Conservation (phyloP, 169 alveolate species). For the Cryptosporidium bovis region DNA sequence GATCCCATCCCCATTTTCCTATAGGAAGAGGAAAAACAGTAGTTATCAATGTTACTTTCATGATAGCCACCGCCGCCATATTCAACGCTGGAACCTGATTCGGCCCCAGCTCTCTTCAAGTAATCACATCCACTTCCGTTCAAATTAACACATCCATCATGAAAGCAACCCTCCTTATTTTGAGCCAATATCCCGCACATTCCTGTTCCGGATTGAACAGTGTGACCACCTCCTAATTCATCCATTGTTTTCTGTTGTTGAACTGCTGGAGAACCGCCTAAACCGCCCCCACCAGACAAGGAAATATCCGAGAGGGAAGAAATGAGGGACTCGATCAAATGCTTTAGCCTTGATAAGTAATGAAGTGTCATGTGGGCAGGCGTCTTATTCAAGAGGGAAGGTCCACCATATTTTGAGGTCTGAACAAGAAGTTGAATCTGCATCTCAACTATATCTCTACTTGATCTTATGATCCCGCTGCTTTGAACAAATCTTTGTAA, state of each 20-base stretch:
- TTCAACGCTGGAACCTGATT: too few relatives aligned
- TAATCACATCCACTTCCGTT: neutral
- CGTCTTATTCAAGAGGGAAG: slow-evolving; percentile 49
- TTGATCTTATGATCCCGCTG: slow-evolving; percentile 44
- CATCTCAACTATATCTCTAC: slow-evolving; percentile 59
- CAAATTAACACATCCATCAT: too few relatives aligned
- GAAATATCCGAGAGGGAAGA: slow-evolving; percentile 28
- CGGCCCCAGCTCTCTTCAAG: neutral
- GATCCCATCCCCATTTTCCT: slow-evolving; percentile 1
- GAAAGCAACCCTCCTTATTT: neutral
- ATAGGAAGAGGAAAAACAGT: too few relatives aligned
- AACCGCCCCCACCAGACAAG: neutral
- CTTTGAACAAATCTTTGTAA: slow-evolving; percentile 64
- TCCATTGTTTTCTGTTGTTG: neutral
- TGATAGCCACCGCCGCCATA: too few relatives aligned
- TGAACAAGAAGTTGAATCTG: slow-evolving; percentile 58
- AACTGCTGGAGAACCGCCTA: neutral
- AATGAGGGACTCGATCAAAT: slow-evolving; percentile 31
- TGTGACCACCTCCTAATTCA: neutral
- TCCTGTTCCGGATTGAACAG: neutral
- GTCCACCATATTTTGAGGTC: slow-evolving; percentile 49
- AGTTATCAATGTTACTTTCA: too few relatives aligned
- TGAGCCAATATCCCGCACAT: neutral
- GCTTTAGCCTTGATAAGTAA: slow-evolving; percentile 37
- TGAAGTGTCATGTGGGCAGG: slow-evolving; percentile 68